Percentiles rank a stretch among this genome's conserved stretches.
Evolutionary conservation across 305 asterid genomes (phyloP).

Genomic region (Fraxinus albicans): DNA sequence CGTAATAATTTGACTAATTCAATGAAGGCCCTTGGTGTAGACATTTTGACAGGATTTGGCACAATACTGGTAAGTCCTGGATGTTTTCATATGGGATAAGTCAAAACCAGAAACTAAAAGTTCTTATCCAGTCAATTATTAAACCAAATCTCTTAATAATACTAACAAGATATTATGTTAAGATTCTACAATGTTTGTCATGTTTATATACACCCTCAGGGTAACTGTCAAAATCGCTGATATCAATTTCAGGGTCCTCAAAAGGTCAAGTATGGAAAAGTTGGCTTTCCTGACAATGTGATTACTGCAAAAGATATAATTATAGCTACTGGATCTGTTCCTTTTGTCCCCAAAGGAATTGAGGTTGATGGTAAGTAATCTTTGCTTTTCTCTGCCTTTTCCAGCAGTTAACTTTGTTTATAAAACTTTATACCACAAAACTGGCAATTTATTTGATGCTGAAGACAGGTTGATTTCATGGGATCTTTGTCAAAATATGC

Average conservation of each 20-base stretch:
- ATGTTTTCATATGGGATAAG: not conserved
- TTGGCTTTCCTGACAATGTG: slow-evolving; percentile 55
- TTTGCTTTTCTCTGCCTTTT: slow-evolving; percentile 2
- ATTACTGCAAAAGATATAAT: slow-evolving; percentile 88
- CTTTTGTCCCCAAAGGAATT: slow-evolving; percentile 89
- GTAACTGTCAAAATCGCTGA: not conserved
- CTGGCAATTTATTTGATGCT: not conserved
- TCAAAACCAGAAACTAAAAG: not conserved
- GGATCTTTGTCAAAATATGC: not conserved
- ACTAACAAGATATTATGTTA: slow-evolving; percentile 6
- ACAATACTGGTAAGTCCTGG: slow-evolving; percentile 64
- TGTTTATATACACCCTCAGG: slow-evolving; percentile 6
- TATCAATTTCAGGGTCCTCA: slow-evolving; percentile 77
- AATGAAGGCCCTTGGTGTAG: slow-evolving; percentile 86
- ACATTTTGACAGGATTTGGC: slow-evolving; percentile 88
- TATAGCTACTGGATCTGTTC: slow-evolving; percentile 90
- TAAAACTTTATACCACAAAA: slow-evolving; percentile 10
- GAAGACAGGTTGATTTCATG: not conserved
- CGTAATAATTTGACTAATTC: slow-evolving; percentile 91
- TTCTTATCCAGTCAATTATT: slow-evolving; percentile 9
- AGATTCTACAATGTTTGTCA: not conserved
- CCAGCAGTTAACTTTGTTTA: not conserved
- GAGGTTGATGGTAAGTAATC: slow-evolving; percentile 84
- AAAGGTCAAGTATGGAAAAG: slow-evolving; percentile 76
- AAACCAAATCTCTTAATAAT: slow-evolving; percentile 3